A percentile compares a stretch with the other conserved stretches of the same genome.
Evolutionary conservation across 192 early-diverging fungal species (phyloP).

Genomic region (Backusella sp.): DNA sequence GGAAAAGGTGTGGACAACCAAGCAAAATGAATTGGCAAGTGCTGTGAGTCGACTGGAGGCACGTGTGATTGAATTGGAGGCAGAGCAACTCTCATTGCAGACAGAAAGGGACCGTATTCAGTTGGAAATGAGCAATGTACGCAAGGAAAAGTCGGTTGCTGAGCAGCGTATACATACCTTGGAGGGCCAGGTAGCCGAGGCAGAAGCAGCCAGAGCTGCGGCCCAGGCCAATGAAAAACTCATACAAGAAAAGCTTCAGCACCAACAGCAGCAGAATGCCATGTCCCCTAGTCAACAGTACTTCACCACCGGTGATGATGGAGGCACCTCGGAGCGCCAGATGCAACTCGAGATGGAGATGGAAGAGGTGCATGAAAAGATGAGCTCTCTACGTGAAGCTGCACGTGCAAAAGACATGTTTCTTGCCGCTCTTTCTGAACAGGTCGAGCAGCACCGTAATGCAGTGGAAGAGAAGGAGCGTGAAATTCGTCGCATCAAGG

Average conservation of each 20-base stretch:
- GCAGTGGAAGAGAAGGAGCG: slow-evolving; percentile 38
- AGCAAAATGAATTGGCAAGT: slow-evolving; percentile 6
- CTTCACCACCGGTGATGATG: neutral
- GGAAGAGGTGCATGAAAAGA: slow-evolving; percentile 42
- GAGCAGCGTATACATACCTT: slow-evolving; percentile 43
- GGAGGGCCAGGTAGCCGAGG: slow-evolving; percentile 31
- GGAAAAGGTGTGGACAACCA: slow-evolving; percentile 7
- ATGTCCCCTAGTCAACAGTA: neutral
- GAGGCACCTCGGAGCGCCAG: slow-evolving; percentile 10
- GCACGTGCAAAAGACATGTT: slow-evolving; percentile 44
- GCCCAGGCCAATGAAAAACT: slow-evolving; percentile 15
- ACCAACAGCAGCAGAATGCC: neutral
- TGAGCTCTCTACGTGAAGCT: slow-evolving; percentile 32
- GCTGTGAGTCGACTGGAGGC: slow-evolving; percentile 10
- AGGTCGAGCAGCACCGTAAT: slow-evolving; percentile 35
- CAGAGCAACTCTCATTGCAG: slow-evolving; percentile 14
- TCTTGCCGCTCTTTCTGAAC: slow-evolving; percentile 34
- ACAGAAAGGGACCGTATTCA: slow-evolving; percentile 37
- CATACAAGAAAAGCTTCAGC: neutral
- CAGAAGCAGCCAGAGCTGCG: slow-evolving; percentile 34
- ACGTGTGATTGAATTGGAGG: slow-evolving; percentile 18
- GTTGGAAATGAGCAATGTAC: slow-evolving; percentile 28
- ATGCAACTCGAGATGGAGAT: slow-evolving; percentile 34
- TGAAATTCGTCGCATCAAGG: slow-evolving; percentile 30
- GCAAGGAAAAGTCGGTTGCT: slow-evolving; percentile 37